Percentiles rank a stretch among this genome's conserved stretches.
Conservation (phyloP, 257 asterid species). For the Solanum peruvianum region DNA sequence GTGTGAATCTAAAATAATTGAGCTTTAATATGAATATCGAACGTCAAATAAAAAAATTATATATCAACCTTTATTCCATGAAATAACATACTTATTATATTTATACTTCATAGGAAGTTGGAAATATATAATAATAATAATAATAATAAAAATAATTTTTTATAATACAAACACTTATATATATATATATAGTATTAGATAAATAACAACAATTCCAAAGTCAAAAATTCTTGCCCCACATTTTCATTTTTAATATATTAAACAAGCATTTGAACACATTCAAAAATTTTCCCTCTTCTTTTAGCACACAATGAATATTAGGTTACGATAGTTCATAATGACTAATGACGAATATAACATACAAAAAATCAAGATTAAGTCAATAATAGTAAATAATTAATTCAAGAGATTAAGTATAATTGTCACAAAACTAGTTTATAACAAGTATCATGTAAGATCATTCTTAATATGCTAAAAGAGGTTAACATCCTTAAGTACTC, state of each 20-base stretch:
- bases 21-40: rapidly evolving
- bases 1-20: rapidly evolving
- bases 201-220: background rate
- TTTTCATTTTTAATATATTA: background rate
- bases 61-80: background rate
- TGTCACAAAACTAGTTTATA: background rate
- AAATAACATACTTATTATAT: background rate
- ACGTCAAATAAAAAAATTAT: too few species aligned
- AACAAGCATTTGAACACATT: background rate
- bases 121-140: background rate
- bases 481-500: background rate
- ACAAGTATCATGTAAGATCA: background rate
- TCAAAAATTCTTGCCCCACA: background rate
- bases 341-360: background rate
- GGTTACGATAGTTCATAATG: background rate
- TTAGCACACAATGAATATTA: background rate
- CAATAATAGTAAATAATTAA: background rate
- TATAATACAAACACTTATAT: background rate
- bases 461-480: background rate
- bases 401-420: background rate
- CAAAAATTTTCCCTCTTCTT: background rate
- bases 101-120: background rate
- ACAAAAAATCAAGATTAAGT: background rate
- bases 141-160: background rate
- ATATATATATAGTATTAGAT: background rate